Base-by-base conservation (phyloP, 2,329 filamentous ascomycete genomes). In the Colletotrichum aenigma region DNA sequence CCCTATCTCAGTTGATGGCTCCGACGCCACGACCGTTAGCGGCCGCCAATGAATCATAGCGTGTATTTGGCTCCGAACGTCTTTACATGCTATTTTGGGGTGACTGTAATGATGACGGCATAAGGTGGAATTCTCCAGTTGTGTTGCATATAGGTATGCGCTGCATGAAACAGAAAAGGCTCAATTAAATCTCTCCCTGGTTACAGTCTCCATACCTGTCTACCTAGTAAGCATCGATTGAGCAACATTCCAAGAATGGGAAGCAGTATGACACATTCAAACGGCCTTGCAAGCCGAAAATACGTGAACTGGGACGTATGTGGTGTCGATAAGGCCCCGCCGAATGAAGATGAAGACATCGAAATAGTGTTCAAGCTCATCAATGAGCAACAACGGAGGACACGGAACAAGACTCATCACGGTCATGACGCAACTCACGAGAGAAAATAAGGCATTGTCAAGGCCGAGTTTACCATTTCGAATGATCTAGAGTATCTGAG, bases 281-380 rank as follows among this genome's bases (percentile, higher is more conserved):
- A 24, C 12, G 21, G 6, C 26, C 4, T 30, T 6, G n/a, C 15
- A 6, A 62, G 24, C 18, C 34, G 36, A 18, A 75, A 55, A 10
- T 75, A 68, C 62, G 58, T 68, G n/a, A 32, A 30, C 1, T 69
- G 62, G 71, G 62, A 76, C 2, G 66, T 66, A 8, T 7, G 32
- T 8, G 66, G 34, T 9, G 66, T 75, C 18, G 61, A 76, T 16
- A 62, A 61, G 4, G 13, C 55, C 4, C 60, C 66, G 6, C 30
- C 48, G 10, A 26, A 62, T 28, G 71, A 74, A 24, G 24, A 21
- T 7, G 55, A 65, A n/a, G 71, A 68, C 30, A 65, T 76, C 6
- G 56, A 66, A 32, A 48, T 13, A 16, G 55, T 58, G 21, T 4
- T 0, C 4, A 28, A 58, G 7, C 55, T 58, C 4, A 28, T 58